Evolutionary conservation across 495 filamentous ascomycete genomes (phyloP).

Genomic region (Immersiella caudata): DNA sequence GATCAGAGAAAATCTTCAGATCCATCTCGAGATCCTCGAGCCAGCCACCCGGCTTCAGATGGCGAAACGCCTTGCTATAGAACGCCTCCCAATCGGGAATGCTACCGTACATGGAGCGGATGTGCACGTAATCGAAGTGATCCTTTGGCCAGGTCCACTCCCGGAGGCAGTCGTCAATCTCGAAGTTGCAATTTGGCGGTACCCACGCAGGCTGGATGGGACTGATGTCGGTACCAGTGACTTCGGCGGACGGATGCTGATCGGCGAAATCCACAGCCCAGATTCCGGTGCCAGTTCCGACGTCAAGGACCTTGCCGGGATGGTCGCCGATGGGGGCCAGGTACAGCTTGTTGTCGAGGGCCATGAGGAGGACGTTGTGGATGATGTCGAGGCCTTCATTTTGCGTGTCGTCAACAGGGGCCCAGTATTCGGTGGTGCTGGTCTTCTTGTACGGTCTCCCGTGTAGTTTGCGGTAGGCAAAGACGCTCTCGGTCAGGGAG

Average conservation of each 20-base stretch:
- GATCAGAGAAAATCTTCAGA: slow-evolving; percentile 27
- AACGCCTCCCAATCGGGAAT: slow-evolving; percentile 16
- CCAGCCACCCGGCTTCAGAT: slow-evolving; percentile 45
- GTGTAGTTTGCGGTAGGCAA: slow-evolving; percentile 7
- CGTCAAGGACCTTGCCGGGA: slow-evolving; percentile 12
- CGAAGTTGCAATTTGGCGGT: slow-evolving; percentile 56
- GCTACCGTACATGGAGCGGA: slow-evolving; percentile 53
- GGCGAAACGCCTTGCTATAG: slow-evolving; percentile 34
- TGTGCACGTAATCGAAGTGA: slow-evolving; percentile 58
- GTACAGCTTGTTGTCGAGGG: slow-evolving; percentile 12
- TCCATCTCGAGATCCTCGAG: slow-evolving; percentile 35
- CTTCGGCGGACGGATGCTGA: background rate
- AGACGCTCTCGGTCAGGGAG: slow-evolving; percentile 14
- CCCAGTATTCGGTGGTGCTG: slow-evolving; percentile 11
- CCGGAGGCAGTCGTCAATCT: slow-evolving; percentile 56
- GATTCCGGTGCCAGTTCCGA: slow-evolving; percentile 15
- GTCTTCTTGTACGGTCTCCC: slow-evolving; percentile 1
- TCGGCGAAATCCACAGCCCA: slow-evolving; percentile 16
- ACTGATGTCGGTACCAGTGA: slow-evolving; percentile 12
- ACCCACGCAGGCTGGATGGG: slow-evolving; percentile 30
- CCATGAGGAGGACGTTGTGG: slow-evolving; percentile 17
- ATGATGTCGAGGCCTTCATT: slow-evolving; percentile 12
- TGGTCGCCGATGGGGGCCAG: background rate
- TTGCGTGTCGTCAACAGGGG: slow-evolving; percentile 8
- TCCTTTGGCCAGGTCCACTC: slow-evolving; percentile 55